Conservation (phyloP, 441 rosid species). For the Eutrema salsugineum region DNA sequence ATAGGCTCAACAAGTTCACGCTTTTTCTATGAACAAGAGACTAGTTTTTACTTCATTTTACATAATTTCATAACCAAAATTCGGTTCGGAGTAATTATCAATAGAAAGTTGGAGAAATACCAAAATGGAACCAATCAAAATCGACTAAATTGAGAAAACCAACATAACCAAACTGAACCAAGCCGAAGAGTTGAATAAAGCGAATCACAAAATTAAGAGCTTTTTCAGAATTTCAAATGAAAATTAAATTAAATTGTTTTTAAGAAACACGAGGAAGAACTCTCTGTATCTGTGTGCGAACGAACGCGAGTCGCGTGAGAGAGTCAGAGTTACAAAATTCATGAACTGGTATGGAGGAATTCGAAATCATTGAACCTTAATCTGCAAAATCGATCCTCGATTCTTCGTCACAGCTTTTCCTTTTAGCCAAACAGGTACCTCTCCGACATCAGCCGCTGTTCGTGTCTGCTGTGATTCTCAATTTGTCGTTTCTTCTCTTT, state of each 20-base stretch:
- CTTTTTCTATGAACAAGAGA: too few relatives aligned
- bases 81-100: too few relatives aligned
- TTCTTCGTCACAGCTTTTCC: neutral
- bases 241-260: neutral
- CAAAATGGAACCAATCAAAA: neutral
- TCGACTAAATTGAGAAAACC: neutral
- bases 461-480: neutral
- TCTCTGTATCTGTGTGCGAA: too few relatives aligned
- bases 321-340: neutral
- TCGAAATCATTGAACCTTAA: neutral
- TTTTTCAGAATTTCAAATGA: neutral
- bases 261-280: too few relatives aligned
- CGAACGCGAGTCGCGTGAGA: neutral
- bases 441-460: neutral
- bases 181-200: neutral
- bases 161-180: neutral
- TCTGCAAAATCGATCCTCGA: neutral
- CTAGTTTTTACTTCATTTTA: too few relatives aligned
- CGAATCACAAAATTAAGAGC: too few relatives aligned
- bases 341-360: neutral
- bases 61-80: too few relatives aligned
- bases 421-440: neutral
- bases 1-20: conserved; percentile 56
- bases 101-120: too few relatives aligned
- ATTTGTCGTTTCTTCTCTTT: neutral